Percentiles rank a stretch among this genome's conserved stretches.
These are phyloP conservation scores for Globisporangium echinulatum DNA, from an alignment of 352 stramenopile species.

Conservation along the genomic window DNA sequence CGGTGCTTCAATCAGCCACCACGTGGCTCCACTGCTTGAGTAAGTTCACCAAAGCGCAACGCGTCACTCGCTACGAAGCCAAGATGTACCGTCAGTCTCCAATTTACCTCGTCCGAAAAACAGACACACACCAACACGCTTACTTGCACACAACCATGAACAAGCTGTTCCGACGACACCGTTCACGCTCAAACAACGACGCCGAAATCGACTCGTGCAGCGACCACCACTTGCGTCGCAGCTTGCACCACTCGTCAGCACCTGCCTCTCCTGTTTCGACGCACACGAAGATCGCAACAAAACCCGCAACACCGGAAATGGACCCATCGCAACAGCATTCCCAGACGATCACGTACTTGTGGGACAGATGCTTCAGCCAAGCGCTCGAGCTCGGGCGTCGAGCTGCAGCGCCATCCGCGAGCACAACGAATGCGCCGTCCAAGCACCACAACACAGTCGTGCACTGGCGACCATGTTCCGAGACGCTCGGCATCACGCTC, in stretches of 20 bases:
- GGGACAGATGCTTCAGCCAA: constrained; percentile 2
- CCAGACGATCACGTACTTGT: constrained; percentile 6
- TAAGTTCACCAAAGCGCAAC: too few species aligned
- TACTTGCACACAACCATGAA: neutral
- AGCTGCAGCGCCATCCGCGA: neutral
- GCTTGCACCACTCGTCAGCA: neutral
- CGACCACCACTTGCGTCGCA: constrained; percentile 1
- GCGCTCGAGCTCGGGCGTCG: constrained; percentile 2
- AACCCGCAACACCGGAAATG: neutral
- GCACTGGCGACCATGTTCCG: constrained; percentile 4
- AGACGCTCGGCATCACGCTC: constrained; percentile 9
- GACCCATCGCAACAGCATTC: neutral
- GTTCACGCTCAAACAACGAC: neutral
- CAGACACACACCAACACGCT: neutral
- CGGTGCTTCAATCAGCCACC: too few species aligned
- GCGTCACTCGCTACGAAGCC: too few species aligned
- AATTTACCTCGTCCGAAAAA: neutral
- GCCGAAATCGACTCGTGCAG: constrained; percentile 8
- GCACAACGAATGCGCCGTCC: too few species aligned
- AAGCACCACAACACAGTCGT: neutral
- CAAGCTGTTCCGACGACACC: neutral
- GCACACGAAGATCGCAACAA: too few species aligned
- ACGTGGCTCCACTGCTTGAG: too few species aligned
- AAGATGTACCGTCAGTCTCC: too few species aligned
- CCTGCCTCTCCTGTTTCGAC: neutral